Base-by-base conservation (phyloP, 192 early-diverging fungal genomes). In the Coemansia sp. region DNA sequence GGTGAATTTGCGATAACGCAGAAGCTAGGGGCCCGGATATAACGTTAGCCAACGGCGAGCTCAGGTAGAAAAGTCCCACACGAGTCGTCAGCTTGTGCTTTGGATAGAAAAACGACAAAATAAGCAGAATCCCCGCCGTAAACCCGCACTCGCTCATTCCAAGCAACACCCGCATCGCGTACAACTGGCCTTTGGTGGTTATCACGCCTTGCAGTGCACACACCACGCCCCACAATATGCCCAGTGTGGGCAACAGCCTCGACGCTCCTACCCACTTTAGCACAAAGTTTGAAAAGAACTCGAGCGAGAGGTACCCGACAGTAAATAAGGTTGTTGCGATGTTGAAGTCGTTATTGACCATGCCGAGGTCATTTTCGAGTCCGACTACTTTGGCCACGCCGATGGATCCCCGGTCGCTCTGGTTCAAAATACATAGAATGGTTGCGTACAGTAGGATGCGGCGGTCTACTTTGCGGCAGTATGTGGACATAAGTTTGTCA, bases 301-400 rank as follows among this genome's bases (percentile, higher is more conserved):
- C 73, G 10, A 75, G 56, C 43, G 64, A 68, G 27, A 81, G 47
- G 48, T 72, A 81, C 1, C 78, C 78, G 11, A 81, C 78, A 0
- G 72, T 69, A 19, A 81, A 81, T 38, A 81, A 56, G 8, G 73
- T 66, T 4, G 73, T 37, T 13, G 78, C 78, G 4, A 81, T 72
- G 63, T 75, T 81, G n/a, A 75, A 81, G 57, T 74, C 73, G 41
- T 71, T 81, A 0, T 75, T 69, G 29, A 13, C 54, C 73, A 81
- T 71, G 11, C 64, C 65, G 59, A 81, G 62, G 41, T 81, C 78
- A 13, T 64, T 12, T 32, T 81, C 78, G n/a, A 81, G 63, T 3
- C 78, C 78, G 7, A 68, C 73, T 9, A 81, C 69, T 47, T 81
- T 81, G 69, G 78, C 78, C 23, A 75, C 72, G 38, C 78, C 78